Evolutionary conservation across 768 basidiomycete species (phyloP).

Genomic region (Termitomyces sp.): DNA sequence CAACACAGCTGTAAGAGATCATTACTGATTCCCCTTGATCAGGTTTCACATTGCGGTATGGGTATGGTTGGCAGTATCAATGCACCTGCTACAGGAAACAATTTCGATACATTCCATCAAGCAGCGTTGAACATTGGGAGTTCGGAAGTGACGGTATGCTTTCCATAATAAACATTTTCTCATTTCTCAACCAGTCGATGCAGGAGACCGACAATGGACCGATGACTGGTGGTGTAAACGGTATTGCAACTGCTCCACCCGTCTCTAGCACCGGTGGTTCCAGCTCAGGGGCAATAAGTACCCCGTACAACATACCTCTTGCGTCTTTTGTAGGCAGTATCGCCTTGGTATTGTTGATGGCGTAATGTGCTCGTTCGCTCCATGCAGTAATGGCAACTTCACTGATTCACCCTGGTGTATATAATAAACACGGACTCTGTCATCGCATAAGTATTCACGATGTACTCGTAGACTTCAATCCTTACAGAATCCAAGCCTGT

Average conservation of each 20-base stretch:
- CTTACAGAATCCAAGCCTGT: not conserved
- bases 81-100: conserved; percentile 41
- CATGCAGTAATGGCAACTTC: not conserved
- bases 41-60: conserved; percentile 39
- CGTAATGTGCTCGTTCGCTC: not conserved
- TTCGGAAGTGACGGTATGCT: conserved; percentile 29
- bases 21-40: conserved; percentile 4
- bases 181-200: not conserved
- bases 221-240: conserved; percentile 39
- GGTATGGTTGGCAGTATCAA: conserved; percentile 54
- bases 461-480: not conserved
- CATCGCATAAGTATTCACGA: not conserved
- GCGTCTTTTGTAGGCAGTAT: not conserved
- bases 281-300: conserved; percentile 1
- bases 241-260: conserved; percentile 29
- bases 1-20: not conserved
- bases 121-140: conserved; percentile 35
- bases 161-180: not conserved
- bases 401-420: not conserved
- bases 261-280: conserved; percentile 5
- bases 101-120: conserved; percentile 34
- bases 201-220: conserved; percentile 35
- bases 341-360: not conserved
- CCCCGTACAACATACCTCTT: not conserved
- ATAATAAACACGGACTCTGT: not conserved